A percentile compares a stretch with the other conserved stretches of the same genome.
Evolutionary conservation across 768 basidiomycete genomes (phyloP).

Genomic region (Tulasnella sp.): DNA sequence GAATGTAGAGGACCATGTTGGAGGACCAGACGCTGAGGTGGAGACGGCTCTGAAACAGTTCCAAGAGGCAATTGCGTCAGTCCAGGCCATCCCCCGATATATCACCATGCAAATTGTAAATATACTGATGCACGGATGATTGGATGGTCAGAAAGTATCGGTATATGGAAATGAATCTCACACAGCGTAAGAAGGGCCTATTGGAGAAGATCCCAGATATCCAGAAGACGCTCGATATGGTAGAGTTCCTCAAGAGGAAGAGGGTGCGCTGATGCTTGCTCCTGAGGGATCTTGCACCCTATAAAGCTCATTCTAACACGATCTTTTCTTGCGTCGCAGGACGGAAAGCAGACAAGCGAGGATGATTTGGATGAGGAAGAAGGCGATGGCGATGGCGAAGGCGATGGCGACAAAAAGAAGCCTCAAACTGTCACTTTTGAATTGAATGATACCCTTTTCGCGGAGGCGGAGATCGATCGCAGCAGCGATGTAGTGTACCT

Average conservation of each 20-base stretch:
- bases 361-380: slow-evolving; percentile 37
- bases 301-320: background rate
- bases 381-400: slow-evolving; percentile 32
- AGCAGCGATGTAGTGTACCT: slow-evolving; percentile 83
- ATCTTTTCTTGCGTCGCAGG: slow-evolving; percentile 31
- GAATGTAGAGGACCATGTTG: slow-evolving; percentile 78
- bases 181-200: slow-evolving; percentile 63
- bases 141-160: slow-evolving; percentile 98
- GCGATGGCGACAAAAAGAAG: slow-evolving; percentile 38
- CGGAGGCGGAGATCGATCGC: slow-evolving; percentile 69
- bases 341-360: slow-evolving; percentile 41
- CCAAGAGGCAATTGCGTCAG: slow-evolving; percentile 91
- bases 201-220: slow-evolving; percentile 97
- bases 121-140: too few relatives aligned
- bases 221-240: slow-evolving; percentile 81
- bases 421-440: slow-evolving; percentile 81
- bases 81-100: slow-evolving; percentile 12
- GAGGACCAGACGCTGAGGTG: slow-evolving; percentile 62
- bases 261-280: slow-evolving; percentile 37
- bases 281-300: background rate
- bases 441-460: slow-evolving; percentile 88
- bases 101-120: too few relatives aligned
- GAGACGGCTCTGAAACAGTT: slow-evolving; percentile 69
- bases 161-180: slow-evolving; percentile 86
- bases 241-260: slow-evolving; percentile 63